These are phyloP conservation scores for Neurospora sp. DNA, from an alignment of 2,329 filamentous ascomycete genomes.

Conservation along the genomic window DNA sequence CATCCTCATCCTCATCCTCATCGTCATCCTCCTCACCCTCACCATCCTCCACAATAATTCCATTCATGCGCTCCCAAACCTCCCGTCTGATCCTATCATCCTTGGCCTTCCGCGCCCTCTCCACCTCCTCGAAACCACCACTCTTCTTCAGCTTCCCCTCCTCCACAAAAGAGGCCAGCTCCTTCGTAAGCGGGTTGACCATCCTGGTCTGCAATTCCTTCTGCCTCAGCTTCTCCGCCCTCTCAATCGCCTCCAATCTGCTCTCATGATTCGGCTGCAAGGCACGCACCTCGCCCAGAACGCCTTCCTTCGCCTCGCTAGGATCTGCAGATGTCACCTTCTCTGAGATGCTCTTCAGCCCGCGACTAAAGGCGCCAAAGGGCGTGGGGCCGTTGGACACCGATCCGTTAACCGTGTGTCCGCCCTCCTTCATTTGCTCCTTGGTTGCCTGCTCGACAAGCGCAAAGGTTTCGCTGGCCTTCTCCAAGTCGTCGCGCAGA, in stretches of 20 bases:
- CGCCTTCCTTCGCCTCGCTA: conserved; percentile 75
- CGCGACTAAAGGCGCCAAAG: conserved; percentile 35
- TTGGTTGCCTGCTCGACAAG: conserved; percentile 97
- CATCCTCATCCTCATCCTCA: conserved; percentile 10
- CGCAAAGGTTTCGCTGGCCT: conserved; percentile 85
- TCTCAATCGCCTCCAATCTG: conserved; percentile 87
- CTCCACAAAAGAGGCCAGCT: conserved; percentile 75
- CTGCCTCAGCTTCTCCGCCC: conserved; percentile 85
- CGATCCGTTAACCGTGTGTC: conserved; percentile 33
- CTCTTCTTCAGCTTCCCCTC: conserved; percentile 93
- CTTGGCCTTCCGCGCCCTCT: conserved; percentile 71
- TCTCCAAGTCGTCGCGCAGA: conserved; percentile 88
- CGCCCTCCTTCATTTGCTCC: conserved; percentile 77
- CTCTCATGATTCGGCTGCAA: conserved; percentile 91
- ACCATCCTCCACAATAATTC: conserved; percentile 35
- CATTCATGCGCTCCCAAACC: conserved; percentile 60
- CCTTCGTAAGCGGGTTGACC: conserved; percentile 71
- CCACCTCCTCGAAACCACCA: conserved; percentile 88
- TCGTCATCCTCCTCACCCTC: conserved; percentile 25
- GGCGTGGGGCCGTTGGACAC: conserved; percentile 24
- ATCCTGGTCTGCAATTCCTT: conserved; percentile 74
- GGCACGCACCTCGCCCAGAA: conserved; percentile 87
- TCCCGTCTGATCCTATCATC: conserved; percentile 81
- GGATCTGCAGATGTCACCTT: conserved; percentile 47
- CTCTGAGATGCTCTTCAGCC: conserved; percentile 43